Base-by-base conservation (phyloP, 805 yeast genomes). In the Candida silvatica region DNA sequence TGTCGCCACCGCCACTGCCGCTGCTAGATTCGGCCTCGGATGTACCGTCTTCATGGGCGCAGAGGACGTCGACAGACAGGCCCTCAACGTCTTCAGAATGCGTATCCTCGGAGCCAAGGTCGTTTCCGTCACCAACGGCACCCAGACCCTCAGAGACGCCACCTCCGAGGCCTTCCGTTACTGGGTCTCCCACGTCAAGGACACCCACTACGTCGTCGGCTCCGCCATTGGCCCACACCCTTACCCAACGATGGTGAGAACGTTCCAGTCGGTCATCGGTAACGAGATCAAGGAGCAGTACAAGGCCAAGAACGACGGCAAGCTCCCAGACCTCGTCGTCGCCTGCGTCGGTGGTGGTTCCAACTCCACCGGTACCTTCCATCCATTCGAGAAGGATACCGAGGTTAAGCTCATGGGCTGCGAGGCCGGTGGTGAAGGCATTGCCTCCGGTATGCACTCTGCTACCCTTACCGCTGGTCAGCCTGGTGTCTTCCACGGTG, bases 321-420 rank as follows among this genome's bases (percentile, higher is more conserved):
- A 75, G 50, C 69, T 92, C 44, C 98, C 98, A 32, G 84, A 92
- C 52, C 86, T 88, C 15, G 77, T 92, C 28, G 96, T 92, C 42
- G 99, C 99, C 2, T 92, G 99, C 70, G 98, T 92, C 34, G 99
- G 99, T 52, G 99, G 99, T 53, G 99, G 99, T 37, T 86, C 96
- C 15, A 92, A 92, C 70, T 80, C 95, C 34, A 77, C 94, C 22
- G 99, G 99, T 58, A 77, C 90, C 74, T 92, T 92, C 61, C 78
- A 86, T 17, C 97, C 97, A 36, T 92, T 92, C 55, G 94, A 86
- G 56, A 66, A 84, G 14, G 96, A 87, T 56, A 45, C 56, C 12
- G 64, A 73, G 6, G 99, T 92, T 30, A 75, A 74, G 53, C 66
- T 92, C 55, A 63, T 88, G 20, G 99, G 99, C 58, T 86, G 88